These are phyloP conservation scores for Trichoderma afroharzianum DNA, from an alignment of 2,329 filamentous ascomycete species.

Conservation along the genomic window DNA sequence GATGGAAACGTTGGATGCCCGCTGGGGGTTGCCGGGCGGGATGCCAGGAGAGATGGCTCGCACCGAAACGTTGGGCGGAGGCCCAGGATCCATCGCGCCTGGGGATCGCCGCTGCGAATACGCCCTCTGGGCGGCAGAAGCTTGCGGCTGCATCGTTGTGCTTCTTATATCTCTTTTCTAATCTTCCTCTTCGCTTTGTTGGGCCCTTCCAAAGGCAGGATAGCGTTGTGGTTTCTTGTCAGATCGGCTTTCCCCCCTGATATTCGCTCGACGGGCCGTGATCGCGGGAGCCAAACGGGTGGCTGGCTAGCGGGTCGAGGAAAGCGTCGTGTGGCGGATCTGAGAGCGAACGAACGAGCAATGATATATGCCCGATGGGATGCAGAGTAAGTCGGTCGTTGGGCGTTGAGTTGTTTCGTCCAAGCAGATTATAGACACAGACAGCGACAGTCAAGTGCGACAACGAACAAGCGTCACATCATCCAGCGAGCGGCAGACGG, in stretches of 20 bases:
- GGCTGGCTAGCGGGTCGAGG: slow-evolving; percentile 5
- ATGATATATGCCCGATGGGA: not conserved
- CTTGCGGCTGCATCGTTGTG: slow-evolving; percentile 47
- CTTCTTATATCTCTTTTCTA: not conserved
- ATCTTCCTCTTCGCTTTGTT: not conserved
- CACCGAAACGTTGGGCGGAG: slow-evolving; percentile 52
- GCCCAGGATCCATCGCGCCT: slow-evolving; percentile 57
- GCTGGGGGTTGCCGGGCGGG: slow-evolving; percentile 54
- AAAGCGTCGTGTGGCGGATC: slow-evolving; percentile 3
- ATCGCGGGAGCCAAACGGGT: slow-evolving; percentile 8
- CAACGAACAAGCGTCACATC: not conserved
- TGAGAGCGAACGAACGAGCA: not conserved
- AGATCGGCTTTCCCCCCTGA: not conserved
- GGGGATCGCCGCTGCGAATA: slow-evolving; percentile 59
- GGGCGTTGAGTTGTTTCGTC: not conserved
- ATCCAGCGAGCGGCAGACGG: slow-evolving; percentile 14
- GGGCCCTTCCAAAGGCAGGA: not conserved
- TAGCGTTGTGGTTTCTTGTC: not conserved
- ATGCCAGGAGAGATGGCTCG: slow-evolving; percentile 57
- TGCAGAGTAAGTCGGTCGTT: not conserved
- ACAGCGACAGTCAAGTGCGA: not conserved
- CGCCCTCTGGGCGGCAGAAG: slow-evolving; percentile 45
- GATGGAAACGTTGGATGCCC: slow-evolving; percentile 65
- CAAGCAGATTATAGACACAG: not conserved
- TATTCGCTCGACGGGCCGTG: not conserved